Base-by-base conservation (phyloP, 2,329 filamentous ascomycete species). In the Pestalotiopsis sp. region DNA sequence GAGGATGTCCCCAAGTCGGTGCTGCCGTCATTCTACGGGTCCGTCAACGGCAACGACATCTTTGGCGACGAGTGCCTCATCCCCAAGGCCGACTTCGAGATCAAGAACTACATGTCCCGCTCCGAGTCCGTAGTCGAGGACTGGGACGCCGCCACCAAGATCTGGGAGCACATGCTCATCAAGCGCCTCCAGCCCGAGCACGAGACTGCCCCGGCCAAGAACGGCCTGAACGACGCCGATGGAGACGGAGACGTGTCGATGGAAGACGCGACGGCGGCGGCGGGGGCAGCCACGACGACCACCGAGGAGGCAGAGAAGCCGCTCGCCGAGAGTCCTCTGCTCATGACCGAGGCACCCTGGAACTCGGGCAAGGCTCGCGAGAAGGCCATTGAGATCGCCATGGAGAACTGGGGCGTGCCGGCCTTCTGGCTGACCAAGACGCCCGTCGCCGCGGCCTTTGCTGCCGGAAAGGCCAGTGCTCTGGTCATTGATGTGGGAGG, bases 1-100 rank as follows among this genome's bases (percentile, higher is more conserved):
- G 97, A 99, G 88, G 96, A 99, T 83, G 92, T 94, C 0, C 96
- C 96, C 74, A 98, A 98, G 84, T 94, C 94, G 38, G 91, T 98
- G 68, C 88, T 97, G 69, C 95, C 95, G 36, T 96, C 94, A 59
- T 94, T 92, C 83, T 99, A 99, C 83, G 95, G 93, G 67, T 84
- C 86, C 77, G 76, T 87, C 67, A 86, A 80, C 71, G 83, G 83
- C 68, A 82, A 80, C 68, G 82, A 90, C 68, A 85, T 96, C 69
- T 98, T 95, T 76, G 96, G 96, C 82, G 97, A 99, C 79, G 95
- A 98, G 81, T 91, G 92, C 73, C 91, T 98, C 77, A 90, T 93
- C 61, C 93, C 95, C 14, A 89, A 91, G 71, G 85, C 88, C 67
- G 88, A 91, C 70, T 87, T 97, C 74, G 93, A 97, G 74, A 91